Evolutionary conservation across 257 asterid species (phyloP).

Genomic region (Primulina tabacum): DNA sequence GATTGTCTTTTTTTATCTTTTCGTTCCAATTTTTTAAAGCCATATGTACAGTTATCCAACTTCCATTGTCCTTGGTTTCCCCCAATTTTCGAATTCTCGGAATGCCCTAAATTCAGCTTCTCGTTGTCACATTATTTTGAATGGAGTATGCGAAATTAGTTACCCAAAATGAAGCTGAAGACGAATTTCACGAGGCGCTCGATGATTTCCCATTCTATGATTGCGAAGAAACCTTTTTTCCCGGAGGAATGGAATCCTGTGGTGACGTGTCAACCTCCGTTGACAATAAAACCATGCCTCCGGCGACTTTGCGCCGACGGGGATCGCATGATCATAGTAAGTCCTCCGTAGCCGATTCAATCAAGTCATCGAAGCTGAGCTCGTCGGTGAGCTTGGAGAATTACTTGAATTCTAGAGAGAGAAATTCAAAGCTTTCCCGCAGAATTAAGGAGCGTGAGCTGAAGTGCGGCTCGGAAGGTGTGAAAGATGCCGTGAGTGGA

Average conservation of each 20-base stretch:
- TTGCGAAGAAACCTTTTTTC: slow-evolving; percentile 34
- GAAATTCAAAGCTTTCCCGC: slow-evolving; percentile 24
- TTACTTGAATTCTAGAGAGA: slow-evolving; percentile 26
- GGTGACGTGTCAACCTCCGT: slow-evolving; percentile 26
- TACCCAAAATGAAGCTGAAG: slow-evolving; percentile 28
- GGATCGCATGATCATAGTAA: slow-evolving; percentile 22
- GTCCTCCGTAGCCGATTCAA: slow-evolving; percentile 24
- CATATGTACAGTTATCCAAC: too few relatives aligned
- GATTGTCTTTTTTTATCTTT: background rate
- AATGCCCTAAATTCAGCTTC: background rate
- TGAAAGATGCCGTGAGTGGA: slow-evolving; percentile 14
- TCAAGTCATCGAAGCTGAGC: slow-evolving; percentile 27
- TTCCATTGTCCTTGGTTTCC: background rate
- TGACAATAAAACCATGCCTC: slow-evolving; percentile 20
- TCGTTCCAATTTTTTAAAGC: background rate
- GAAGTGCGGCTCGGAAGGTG: slow-evolving; percentile 25
- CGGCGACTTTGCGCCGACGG: slow-evolving; percentile 44
- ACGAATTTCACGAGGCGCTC: slow-evolving; percentile 47
- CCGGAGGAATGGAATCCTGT: slow-evolving; percentile 29
- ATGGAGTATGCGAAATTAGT: slow-evolving; percentile 41
- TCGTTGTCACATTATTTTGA: background rate
- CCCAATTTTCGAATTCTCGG: background rate
- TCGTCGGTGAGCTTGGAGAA: slow-evolving; percentile 35
- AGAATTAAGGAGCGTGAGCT: slow-evolving; percentile 30
- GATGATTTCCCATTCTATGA: slow-evolving; percentile 55